Evolutionary conservation across 306 rosid species (phyloP), one percentile per base, ranked within the genome.

Genomic region (Glycine tomentella): DNA sequence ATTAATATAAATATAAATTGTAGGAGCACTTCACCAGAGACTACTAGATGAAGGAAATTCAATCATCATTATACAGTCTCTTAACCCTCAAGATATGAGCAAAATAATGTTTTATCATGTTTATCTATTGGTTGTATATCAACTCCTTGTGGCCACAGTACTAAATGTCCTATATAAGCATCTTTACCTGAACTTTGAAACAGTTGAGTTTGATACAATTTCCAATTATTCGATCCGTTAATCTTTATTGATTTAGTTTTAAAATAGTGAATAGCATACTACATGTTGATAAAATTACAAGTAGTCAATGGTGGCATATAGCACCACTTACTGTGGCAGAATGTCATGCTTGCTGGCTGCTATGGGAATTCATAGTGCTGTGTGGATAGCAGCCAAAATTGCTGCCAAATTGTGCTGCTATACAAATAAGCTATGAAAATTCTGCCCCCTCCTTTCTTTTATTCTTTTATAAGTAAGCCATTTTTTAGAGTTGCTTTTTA

Each of bases 31-130:
- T 34, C 69, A 63, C 10, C 4, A 63, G 10, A 12, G 69, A 34
- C 17, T 63, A 64, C 69, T 64, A 36, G 48, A 2, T 13, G 48
- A 12, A 36, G 70, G 51, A 9, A 67, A 67, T n/a, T 44, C 72
- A 67, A 15, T 67, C n/a, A 42, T 67, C 72, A 67, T 7, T n/a
- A 65, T 65, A 9, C 7, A 4, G 51, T 66, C 34, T 65, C 50
- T 8, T 44, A 67, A 40, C 6, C 52, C 52, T 66, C 52, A 14
- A n/a, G 14, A 31, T 15, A 42, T 38, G 10, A 66, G 52, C 33
- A 15, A 66, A 40, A 65, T 65, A 5, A 5, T 36, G 12, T 38
- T 38, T 5, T 12, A 0, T 25, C 66, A 25, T 59, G 66, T 63
- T 36, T 33, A 0, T 63, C 8, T 34, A 13, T 36, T 34, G 36